phyloP scores from a whole-genome alignment of 495 filamentous ascomycete species.

The Chlorociboria aeruginascens region DNA sequence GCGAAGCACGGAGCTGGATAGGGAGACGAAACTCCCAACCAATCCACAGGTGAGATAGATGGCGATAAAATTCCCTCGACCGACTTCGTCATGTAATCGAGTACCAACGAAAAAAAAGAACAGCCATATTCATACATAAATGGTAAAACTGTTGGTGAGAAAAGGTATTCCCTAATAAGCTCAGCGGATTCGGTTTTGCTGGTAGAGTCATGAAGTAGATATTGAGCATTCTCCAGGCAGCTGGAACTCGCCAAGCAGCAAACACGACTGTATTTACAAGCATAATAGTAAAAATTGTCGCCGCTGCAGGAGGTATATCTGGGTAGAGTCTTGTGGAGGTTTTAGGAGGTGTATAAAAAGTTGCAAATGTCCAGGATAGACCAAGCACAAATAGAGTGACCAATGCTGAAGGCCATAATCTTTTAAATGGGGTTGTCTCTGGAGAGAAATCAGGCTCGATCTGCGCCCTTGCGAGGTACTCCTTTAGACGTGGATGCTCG shows the following conservation, averaged over 20 bases:
- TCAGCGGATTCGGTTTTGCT: slow-evolving; percentile 50
- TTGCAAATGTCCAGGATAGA: slow-evolving; percentile 40
- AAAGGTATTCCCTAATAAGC: slow-evolving; percentile 61
- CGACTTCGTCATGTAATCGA: slow-evolving; percentile 71
- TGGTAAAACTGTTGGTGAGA: slow-evolving; percentile 64
- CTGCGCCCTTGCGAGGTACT: slow-evolving; percentile 16
- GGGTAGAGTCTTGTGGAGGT: slow-evolving; percentile 52
- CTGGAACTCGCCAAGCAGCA: slow-evolving; percentile 53
- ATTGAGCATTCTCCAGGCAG: slow-evolving; percentile 63
- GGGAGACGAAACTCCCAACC: slow-evolving; percentile 49
- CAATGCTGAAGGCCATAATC: slow-evolving; percentile 52
- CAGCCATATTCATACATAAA: slow-evolving; percentile 56
- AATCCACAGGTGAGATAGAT: slow-evolving; percentile 61
- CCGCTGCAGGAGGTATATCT: slow-evolving; percentile 62
- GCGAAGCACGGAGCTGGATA: slow-evolving; percentile 45
- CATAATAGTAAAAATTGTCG: slow-evolving; percentile 60
- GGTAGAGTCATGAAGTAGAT: slow-evolving; percentile 64
- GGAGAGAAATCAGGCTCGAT: slow-evolving; percentile 23
- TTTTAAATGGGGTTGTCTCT: slow-evolving; percentile 37
- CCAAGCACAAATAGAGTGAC: slow-evolving; percentile 40
- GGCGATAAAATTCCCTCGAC: slow-evolving; percentile 71
- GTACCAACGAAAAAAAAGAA: slow-evolving; percentile 39
- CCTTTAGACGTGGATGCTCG: slow-evolving; percentile 30
- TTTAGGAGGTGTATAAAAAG: slow-evolving; percentile 51
- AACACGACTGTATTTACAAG: slow-evolving; percentile 51